Conservation (phyloP, 129 eudicot genomes). For the Heracleum sosnowskyi region DNA sequence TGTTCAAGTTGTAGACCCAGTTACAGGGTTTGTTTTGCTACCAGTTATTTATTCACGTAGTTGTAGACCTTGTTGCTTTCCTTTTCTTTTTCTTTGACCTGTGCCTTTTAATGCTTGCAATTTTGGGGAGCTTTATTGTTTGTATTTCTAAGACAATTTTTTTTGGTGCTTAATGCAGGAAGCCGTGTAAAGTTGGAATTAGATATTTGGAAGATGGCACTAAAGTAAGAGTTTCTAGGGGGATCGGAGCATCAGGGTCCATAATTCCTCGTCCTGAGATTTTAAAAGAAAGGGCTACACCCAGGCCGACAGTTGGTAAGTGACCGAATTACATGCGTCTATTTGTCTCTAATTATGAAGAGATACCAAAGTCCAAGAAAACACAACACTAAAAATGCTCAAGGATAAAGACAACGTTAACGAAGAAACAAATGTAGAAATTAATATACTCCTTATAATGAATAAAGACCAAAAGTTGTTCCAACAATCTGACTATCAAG, state of each 20-base stretch:
- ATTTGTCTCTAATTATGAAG: background rate
- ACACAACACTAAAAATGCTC: background rate
- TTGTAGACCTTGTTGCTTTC: background rate
- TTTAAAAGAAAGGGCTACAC: slow-evolving; percentile 67
- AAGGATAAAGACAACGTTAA: background rate
- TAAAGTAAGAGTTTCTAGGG: slow-evolving; percentile 82
- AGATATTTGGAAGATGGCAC: slow-evolving; percentile 77
- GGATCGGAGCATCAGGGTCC: slow-evolving; percentile 82
- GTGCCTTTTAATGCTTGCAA: slow-evolving; percentile 10
- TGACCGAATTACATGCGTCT: background rate
- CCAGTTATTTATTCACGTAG: background rate
- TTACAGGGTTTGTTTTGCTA: slow-evolving; percentile 48
- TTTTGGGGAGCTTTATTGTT: background rate
- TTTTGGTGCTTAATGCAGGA: slow-evolving; percentile 28
- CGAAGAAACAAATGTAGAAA: background rate
- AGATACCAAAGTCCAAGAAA: background rate
- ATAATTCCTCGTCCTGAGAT: slow-evolving; percentile 93
- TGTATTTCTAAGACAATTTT: background rate
- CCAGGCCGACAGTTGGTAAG: slow-evolving; percentile 76
- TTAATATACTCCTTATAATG: background rate
- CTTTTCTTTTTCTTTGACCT: background rate
- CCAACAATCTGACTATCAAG: background rate
- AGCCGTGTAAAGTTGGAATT: slow-evolving; percentile 73
- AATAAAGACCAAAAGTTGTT: background rate
- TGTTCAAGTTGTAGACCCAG: slow-evolving; percentile 91